Conservation (phyloP, 768 basidiomycete genomes). For the Boletales sp. region DNA sequence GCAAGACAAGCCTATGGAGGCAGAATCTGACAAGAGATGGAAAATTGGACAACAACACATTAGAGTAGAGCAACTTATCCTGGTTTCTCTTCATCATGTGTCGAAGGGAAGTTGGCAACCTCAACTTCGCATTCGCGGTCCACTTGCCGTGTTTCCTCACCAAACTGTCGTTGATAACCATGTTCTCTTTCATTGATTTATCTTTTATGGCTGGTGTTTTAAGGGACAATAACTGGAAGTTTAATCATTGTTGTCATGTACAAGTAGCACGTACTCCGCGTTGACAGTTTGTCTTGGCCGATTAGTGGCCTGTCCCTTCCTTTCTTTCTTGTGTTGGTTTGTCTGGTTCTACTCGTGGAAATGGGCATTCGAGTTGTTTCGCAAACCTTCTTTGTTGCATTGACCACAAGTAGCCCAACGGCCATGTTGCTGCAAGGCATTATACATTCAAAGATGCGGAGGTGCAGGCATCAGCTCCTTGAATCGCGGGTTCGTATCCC, state of each 20-base stretch:
- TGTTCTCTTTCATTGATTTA: neutral
- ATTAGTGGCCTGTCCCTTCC: too few species aligned
- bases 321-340: neutral
- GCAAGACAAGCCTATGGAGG: constrained; percentile 52
- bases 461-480: too few species aligned
- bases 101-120: constrained; percentile 84
- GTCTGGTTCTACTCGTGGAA: neutral
- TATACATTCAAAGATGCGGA: too few species aligned
- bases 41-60: constrained; percentile 56
- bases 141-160: neutral
- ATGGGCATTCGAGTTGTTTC: too few species aligned
- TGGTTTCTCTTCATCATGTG: constrained; percentile 80
- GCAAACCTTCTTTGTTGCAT: too few species aligned
- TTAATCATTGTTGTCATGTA: too few species aligned
- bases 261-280: too few species aligned
- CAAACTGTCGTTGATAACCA: neutral
- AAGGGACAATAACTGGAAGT: too few species aligned
- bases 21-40: constrained; percentile 60
- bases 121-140: constrained; percentile 51
- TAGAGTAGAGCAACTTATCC: constrained; percentile 60
- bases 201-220: neutral
- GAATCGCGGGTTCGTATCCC: too few species aligned
- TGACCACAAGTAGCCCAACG: too few species aligned
- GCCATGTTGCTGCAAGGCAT: too few species aligned
- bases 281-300: neutral